Base-by-base conservation (phyloP, 2,329 filamentous ascomycete genomes). In the Albophoma yamanashiensis region DNA sequence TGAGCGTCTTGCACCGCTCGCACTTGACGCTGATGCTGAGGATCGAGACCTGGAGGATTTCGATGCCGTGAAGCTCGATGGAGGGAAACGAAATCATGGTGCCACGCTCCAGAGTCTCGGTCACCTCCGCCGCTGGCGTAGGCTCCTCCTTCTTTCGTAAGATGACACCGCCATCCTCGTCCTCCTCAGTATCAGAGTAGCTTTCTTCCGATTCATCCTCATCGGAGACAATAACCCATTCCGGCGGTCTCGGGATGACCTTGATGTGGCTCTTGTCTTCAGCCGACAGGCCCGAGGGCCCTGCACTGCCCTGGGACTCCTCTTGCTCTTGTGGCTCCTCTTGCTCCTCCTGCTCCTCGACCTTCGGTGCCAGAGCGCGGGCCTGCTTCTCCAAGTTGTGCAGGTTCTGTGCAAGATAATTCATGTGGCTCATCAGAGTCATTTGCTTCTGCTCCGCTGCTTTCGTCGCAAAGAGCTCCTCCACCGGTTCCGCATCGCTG, bases 11-110 rank as follows among this genome's bases (percentile, higher is more conserved):
- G 78, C 91, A 95, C 43, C 91, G 83, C 58, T 87, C 84, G 70
- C 91, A 95, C 70, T 92, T 92, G 63, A 91, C 78, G 3, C 82
- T 88, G 63, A 94, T 77, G 61, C 83, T 86, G 39, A 94, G 75
- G 31, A 82, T 78, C 0, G 81, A 77, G 1, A 93, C 73, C 65
- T 92, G 85, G 11, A 95, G 78, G 2, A 94, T 74, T 68, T 94
- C 90, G 62, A 94, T 87, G 43, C 87, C 84, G 68, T 91, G 82
- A 2, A 95, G 81, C 67, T 93, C 89, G 61, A 94, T 76, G 34
- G 82, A 85, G 0, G 91, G 91, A 66, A 94, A 91, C 0, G 87
- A 91, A 9, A 95, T 78, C 59, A 89, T 84, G n/a, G 90, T 88
- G 31, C 90, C 90, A 58, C 81, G 79, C 67, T 91, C 89, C 2